Evolutionary conservation across 2,329 filamentous ascomycete species (phyloP), one percentile per base, ranked within the genome.

Genomic region (Paecilomyces formosus): DNA sequence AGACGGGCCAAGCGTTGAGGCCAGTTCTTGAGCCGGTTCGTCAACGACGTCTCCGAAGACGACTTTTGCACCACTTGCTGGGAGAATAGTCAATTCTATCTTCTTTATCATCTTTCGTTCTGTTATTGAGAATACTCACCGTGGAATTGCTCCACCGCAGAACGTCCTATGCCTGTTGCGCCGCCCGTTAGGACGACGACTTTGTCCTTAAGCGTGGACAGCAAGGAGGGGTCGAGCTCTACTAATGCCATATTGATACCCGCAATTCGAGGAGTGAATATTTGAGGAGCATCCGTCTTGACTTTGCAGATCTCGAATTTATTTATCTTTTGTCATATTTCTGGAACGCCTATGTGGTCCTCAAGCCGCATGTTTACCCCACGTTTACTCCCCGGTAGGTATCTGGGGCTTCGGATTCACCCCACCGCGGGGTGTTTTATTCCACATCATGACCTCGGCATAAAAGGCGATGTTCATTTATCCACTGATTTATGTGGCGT

Each of bases 111-210:
- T 12, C 3, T 26, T 26, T 3, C 1, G 6, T 26, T 26, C 24
- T 26, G n/a, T n/a, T n/a, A n/a, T 26, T 26, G 24, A 6, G 24
- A 26, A 26, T 58, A 54, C 33, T 35, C 55, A 60, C 61, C 21
- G 28, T 61, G 55, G 11, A 65, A 62, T 18, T 65, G 64, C 28
- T 61, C 57, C 11, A 64, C 59, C 13, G 63, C 60, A 31, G 61
- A 62, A 21, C 64, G 62, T 7, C 67, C 67, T 15, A 69, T 62
- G 2, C 67, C 67, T 21, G 63, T 78, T 3, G 76, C 76, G 33
- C 76, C 77, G 60, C 77, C 77, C 3, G 77, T 79, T 15, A 79
- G 70, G 60, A 79, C 73, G 55, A 79, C 72, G n/a, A 78, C 66
- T 68, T 78, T 78, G 69, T 70, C 74, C 67, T 60, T 57, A 30